Evolutionary conservation across 352 stramenopile genomes (phyloP).

Genomic region (Phytophthora hybrid): DNA sequence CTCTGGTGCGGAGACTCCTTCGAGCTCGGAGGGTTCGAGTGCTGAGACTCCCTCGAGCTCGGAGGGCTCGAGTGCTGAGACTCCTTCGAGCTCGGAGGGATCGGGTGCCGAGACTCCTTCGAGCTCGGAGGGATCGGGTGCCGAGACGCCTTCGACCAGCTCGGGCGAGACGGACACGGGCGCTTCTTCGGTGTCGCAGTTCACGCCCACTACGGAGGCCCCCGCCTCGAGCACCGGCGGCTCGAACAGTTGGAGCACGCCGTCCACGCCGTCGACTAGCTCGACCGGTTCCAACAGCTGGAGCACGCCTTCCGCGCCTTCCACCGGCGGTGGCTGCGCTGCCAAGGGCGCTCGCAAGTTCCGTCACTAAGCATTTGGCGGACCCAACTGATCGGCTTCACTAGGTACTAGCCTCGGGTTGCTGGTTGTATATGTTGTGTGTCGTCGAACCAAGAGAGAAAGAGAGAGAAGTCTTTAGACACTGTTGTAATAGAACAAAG

Average conservation of each 20-base stretch:
- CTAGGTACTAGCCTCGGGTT: background rate
- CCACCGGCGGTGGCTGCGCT: slow-evolving; percentile 20
- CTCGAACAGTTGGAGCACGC: slow-evolving; percentile 17
- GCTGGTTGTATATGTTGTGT: slow-evolving; percentile 26
- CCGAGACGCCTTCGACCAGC: background rate
- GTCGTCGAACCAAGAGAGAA: slow-evolving; percentile 9
- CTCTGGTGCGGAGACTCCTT: no score
- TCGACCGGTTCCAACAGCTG: background rate
- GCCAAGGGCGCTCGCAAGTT: slow-evolving; percentile 27
- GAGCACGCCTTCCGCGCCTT: background rate
- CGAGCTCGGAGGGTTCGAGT: no score
- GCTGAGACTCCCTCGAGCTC: no score
- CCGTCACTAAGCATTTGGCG: slow-evolving; percentile 29
- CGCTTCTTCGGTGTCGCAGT: slow-evolving; percentile 6
- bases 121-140: no score
- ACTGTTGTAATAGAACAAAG: slow-evolving; percentile 32
- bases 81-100: no score
- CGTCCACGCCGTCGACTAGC: slow-evolving; percentile 1
- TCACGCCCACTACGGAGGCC: slow-evolving; percentile 6
- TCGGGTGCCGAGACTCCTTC: no score
- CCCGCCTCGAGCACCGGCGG: slow-evolving; percentile 8
- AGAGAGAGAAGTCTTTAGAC: slow-evolving; percentile 30
- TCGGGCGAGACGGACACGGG: slow-evolving; percentile 4
- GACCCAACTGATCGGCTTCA: background rate
- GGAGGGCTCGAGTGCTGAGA: no score